Conservation (phyloP, 352 stramenopile genomes). For the Phytophthora sansomeana region DNA sequence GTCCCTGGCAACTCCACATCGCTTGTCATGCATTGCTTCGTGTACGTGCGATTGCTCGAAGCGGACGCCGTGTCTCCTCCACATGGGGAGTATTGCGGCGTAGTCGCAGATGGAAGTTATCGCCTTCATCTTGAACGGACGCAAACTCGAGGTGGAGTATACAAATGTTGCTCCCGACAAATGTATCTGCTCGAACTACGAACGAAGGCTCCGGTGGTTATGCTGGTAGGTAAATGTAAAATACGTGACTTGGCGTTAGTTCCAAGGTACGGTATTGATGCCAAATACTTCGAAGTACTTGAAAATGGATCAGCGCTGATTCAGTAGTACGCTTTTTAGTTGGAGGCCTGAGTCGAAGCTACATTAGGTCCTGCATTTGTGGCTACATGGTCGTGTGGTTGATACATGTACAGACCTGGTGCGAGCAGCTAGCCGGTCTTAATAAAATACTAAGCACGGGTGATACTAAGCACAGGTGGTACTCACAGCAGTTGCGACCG, state of each 20-base stretch:
- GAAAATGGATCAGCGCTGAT: too few relatives aligned
- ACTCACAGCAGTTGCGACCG: slow-evolving; percentile 20
- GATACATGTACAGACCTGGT: too few relatives aligned
- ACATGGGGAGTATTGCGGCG: slow-evolving; percentile 22
- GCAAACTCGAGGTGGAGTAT: not conserved
- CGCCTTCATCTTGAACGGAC: not conserved
- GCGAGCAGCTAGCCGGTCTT: not conserved
- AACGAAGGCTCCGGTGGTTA: not conserved
- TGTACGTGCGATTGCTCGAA: slow-evolving; percentile 10
- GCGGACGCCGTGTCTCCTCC: not conserved
- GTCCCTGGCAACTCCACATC: not conserved
- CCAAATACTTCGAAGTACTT: too few relatives aligned
- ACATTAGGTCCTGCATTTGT: too few relatives aligned
- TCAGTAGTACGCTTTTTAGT: too few relatives aligned
- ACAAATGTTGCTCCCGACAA: too few relatives aligned
- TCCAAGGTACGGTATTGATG: too few relatives aligned
- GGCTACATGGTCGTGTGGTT: not conserved
- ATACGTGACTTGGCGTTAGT: too few relatives aligned
- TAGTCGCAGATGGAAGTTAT: slow-evolving; percentile 11
- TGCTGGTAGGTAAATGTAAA: too few relatives aligned
- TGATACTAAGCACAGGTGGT: not conserved
- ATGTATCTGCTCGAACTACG: not conserved
- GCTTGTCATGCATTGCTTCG: slow-evolving; percentile 14
- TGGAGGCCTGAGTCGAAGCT: too few relatives aligned
- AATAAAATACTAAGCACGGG: slow-evolving; percentile 8